Base-by-base conservation (phyloP, 345 rosid species). In the Trapa incisa region DNA sequence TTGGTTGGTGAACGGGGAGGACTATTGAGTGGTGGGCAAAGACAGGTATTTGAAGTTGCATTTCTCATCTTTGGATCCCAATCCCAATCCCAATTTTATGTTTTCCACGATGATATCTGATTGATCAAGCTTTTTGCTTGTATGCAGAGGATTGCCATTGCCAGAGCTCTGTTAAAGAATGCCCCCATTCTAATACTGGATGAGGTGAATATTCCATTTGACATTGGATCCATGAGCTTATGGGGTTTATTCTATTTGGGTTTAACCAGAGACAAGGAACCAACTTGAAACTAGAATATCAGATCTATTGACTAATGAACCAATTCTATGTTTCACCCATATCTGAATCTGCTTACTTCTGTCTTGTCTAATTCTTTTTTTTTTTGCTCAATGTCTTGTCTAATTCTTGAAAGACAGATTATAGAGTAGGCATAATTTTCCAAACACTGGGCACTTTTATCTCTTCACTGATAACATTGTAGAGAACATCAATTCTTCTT, bases 1-100 rank as follows among this genome's bases (percentile, higher is more conserved):
- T 71, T 83, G 62, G 97, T 90, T 67, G 97, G 96, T 70, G 97
- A 90, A 80, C 88, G 94, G 56, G 96, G 94, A 72, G 96, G 98
- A 75, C 78, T 88, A 70, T 82, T 88, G 72, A 93, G 98, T 72
- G 97, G 97, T 60, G 98, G 98, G 67, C 96, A 93, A 78, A 85
- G 98, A 70, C 98, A 92, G 91, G 96, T 89, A 80, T 52, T 58
- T 35, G 37, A 47, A 15, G 22, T 50, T 50, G 7, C 33, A 8
- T 58, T 58, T 5, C 3, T 12, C 38, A 32, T 58, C 38, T 58
- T 58, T 13, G 43, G 6, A 2, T 8, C 43, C 43, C 5, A 29
- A 3, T 38, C 43, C 43, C 5, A 29, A 3, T 38, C 37, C 63
- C 16, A 29, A 32, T 15, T 58, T 0, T 38, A 58, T 58, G 38